A percentile compares a stretch with the other conserved stretches of the same genome.
These are phyloP conservation scores for Microsporum canis DNA, from an alignment of 2,329 filamentous ascomycete genomes.

Conservation along the genomic window DNA sequence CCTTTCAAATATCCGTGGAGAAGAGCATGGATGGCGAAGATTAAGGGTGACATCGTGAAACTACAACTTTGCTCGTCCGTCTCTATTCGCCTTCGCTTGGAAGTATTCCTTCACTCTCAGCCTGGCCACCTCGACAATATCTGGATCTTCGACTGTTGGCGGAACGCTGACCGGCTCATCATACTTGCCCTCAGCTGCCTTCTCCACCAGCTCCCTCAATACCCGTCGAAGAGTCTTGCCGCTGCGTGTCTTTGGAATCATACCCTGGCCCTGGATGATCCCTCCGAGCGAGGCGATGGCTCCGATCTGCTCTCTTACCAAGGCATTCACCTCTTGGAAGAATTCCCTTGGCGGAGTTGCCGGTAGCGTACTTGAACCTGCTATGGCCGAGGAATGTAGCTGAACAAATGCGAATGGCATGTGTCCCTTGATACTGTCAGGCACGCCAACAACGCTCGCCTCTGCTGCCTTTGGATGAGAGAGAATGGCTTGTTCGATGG, in stretches of 20 bases:
- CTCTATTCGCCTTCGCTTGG: constrained; percentile 27
- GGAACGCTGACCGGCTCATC: constrained; percentile 63
- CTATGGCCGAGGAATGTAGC: constrained; percentile 31
- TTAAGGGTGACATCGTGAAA: constrained; percentile 1
- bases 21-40: background rate
- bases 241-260: constrained; percentile 86
- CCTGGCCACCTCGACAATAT: constrained; percentile 63
- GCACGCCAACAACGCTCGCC: constrained; percentile 75
- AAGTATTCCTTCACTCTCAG: constrained; percentile 67
- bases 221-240: constrained; percentile 82
- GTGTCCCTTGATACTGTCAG: constrained; percentile 77
- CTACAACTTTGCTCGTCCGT: constrained; percentile 36
- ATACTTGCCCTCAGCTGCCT: constrained; percentile 62
- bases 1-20: background rate
- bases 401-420: constrained; percentile 83
- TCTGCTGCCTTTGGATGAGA: constrained; percentile 69
- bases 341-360: constrained; percentile 33
- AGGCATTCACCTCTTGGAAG: constrained; percentile 34
- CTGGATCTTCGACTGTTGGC: constrained; percentile 71
- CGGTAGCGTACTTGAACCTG: constrained; percentile 16
- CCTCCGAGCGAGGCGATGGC: constrained; percentile 77
- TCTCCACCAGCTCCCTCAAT: constrained; percentile 71
- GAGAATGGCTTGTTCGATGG: constrained; percentile 83
- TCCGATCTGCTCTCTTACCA: constrained; percentile 71
- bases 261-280: constrained; percentile 69